Evolutionary conservation across 1,284 basidiomycete genomes (phyloP), one percentile per base, ranked within the genome.

Genomic region (Stygiomarasmius scandens): DNA sequence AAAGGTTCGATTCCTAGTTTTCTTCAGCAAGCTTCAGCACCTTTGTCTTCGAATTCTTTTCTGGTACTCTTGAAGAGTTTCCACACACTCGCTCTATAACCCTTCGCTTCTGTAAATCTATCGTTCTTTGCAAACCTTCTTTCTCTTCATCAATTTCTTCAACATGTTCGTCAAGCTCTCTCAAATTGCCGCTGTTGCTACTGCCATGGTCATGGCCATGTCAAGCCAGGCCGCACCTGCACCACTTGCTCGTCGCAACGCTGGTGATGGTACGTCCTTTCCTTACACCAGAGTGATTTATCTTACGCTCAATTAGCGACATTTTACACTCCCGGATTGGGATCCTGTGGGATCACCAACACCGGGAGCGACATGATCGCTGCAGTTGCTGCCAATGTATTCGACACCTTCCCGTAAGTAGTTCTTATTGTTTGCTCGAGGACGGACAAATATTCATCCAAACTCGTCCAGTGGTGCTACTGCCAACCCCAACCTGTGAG

Each of bases 271-370:
- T 41, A 41, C 38, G 38, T 41, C 8, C n/a, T 41, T n/a, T n/a
- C n/a, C n/a, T n/a, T n/a, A n/a, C n/a, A n/a, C n/a, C n/a, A n/a
- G n/a, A 16, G 38, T 41, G 16, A 12, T 16, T 19, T 41, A 4
- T 41, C 38, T 41, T 41, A 9, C n/a, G 38, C 29, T 12, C n/a
- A 22, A 48, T 3, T n/a, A 60, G 58, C 43, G 32, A 59, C 58
- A 29, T 59, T 49, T 27, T 59, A 53, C 25, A 45, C 50, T 16
- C 45, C 54, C 14, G 64, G 62, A 32, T 49, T 63, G 5, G 63
- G 61, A 22, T 52, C 61, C 29, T 63, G 55, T 49, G 64, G 64
- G 2, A 48, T 52, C 10, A 34, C 29, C 1, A 63, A 61, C 27
- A 58, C 51, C 16, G 32, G 22, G n/a, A 32, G 5, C 5, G 62